Base-by-base conservation (phyloP, 1,139 yeast genomes). In the Arxiozyma telluris region DNA sequence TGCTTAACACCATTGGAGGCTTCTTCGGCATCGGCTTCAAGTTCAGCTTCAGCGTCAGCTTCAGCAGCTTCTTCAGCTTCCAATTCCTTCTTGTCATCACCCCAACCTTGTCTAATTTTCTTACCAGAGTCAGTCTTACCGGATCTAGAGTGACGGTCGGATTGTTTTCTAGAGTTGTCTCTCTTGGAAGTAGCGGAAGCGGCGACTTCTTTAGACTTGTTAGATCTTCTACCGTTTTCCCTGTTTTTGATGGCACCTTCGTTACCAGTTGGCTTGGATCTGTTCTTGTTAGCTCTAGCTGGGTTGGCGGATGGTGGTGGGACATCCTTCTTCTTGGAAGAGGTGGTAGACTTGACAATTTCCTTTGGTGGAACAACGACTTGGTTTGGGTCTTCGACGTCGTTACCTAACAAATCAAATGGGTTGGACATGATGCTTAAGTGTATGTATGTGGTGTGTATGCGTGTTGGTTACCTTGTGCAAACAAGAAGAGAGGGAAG, bases 21-120 rank as follows among this genome's bases (percentile, higher is more conserved):
- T 57, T 75, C 79, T 50, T 65, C 76, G 54, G 80, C 83, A 57
- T 75, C 82, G 59, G 75, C 76, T 59, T 77, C 83, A 50, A 66
- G 64, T 60, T 68, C 76, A 57, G 69, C 73, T 34, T 63, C 71
- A 53, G 71, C 74, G 57, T 70, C 76, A 66, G 77, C 80, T 62
- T 76, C 83, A 65, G 76, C 84, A 58, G 73, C 72, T 50, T 64
- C 69, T 58, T 68, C 71, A 52, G 73, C 78, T 62, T 73, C 75
- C 65, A 71, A 70, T 70, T 79, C 82, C 66, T 76, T 77, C 68
- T 77, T 75, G 73, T 83, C 83, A 71, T 83, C 83, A 67, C 90
- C 89, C 82, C 96, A 91, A 75, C 94, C 91, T 76, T 84, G 86
- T 73, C 79, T 81, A 70, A 84, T 78, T 75, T 86, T 84, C 85